Conservation (phyloP, 352 stramenopile genomes). For the Globisporangium radiosum region DNA sequence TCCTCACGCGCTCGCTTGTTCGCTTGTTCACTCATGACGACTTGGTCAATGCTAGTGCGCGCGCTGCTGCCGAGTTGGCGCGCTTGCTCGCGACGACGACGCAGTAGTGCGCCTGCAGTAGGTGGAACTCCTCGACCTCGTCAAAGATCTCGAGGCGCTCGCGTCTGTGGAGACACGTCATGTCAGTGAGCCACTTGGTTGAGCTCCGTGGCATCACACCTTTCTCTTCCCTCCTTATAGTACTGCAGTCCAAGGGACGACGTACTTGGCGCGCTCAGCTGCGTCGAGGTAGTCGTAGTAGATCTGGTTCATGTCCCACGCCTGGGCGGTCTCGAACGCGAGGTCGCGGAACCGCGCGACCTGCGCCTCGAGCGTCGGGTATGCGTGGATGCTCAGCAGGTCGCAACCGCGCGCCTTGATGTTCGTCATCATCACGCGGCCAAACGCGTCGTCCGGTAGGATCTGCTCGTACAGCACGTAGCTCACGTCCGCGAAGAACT, state of each 20-base stretch:
- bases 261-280: conserved; percentile 58
- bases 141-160: conserved; percentile 90
- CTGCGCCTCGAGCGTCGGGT: conserved; percentile 70
- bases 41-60: conserved; percentile 22
- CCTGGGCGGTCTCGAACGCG: conserved; percentile 63
- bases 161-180: conserved; percentile 23
- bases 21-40: conserved; percentile 3
- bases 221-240: too few relatives aligned
- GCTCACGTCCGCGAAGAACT: conserved; percentile 65
- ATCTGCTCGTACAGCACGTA: conserved; percentile 91
- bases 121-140: conserved; percentile 89
- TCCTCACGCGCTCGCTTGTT: conserved; percentile 7
- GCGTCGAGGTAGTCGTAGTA: conserved; percentile 86
- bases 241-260: background rate
- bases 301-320: conserved; percentile 89
- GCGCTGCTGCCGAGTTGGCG: conserved; percentile 19
- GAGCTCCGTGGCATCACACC: too few relatives aligned
- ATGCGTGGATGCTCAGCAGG: conserved; percentile 78
- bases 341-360: conserved; percentile 63
- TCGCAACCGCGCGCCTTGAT: conserved; percentile 87
- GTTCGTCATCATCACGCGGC: conserved; percentile 88
- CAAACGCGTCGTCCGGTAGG: conserved; percentile 85
- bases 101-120: conserved; percentile 90
- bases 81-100: conserved; percentile 73
- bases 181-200: background rate